phyloP scores from a whole-genome alignment of 306 rosid species.

The Vigna mungo region DNA sequence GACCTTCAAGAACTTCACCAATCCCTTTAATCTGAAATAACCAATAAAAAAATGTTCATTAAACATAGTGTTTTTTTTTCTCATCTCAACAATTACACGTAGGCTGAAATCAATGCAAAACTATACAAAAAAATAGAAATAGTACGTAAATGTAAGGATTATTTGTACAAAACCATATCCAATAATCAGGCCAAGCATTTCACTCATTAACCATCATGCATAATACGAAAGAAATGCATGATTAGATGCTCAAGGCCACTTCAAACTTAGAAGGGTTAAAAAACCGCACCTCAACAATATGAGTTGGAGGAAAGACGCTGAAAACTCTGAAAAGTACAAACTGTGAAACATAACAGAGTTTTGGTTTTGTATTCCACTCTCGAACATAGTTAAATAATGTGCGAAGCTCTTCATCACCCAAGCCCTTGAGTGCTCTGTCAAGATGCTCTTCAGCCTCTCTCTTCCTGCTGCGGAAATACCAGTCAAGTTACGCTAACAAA shows the following conservation, averaged over 20 bases:
- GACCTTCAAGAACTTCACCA: slow-evolving; percentile 79
- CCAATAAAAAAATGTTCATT: slow-evolving; percentile 14
- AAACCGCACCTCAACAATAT: slow-evolving; percentile 65
- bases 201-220: slow-evolving; percentile 5
- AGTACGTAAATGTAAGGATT: background rate
- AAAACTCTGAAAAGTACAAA: slow-evolving; percentile 77
- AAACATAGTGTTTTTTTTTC: background rate
- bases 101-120: background rate
- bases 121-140: no score
- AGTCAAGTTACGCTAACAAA: slow-evolving; percentile 38
- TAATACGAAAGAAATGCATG: slow-evolving; percentile 14
- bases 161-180: slow-evolving; percentile 19
- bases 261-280: background rate
- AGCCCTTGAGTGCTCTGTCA: slow-evolving; percentile 63
- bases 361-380: slow-evolving; percentile 95
- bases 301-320: slow-evolving; percentile 76
- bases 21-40: slow-evolving; percentile 83
- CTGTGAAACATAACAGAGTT: slow-evolving; percentile 87
- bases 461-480: slow-evolving; percentile 77
- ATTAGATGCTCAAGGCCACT: slow-evolving; percentile 7
- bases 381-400: slow-evolving; percentile 71
- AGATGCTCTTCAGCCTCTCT: slow-evolving; percentile 61
- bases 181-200: slow-evolving; percentile 13
- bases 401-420: slow-evolving; percentile 68
- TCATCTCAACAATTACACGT: background rate